Conservation (phyloP, 106 monocot species). For the Hemerocallis citrina region DNA sequence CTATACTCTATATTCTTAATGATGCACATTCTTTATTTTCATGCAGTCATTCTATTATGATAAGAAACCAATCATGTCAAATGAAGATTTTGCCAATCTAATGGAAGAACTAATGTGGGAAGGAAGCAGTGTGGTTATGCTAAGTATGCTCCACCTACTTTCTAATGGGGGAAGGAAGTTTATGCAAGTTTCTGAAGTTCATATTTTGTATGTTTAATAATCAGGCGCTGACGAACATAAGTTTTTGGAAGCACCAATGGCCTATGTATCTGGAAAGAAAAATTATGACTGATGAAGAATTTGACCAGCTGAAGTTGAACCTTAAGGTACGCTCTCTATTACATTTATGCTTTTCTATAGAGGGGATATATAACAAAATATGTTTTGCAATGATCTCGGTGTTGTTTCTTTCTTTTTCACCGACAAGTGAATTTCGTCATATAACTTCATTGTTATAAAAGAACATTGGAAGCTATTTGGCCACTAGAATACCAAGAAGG, state of each 20-base stretch:
- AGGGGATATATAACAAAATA: neutral
- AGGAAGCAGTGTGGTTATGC: slow-evolving; percentile 99
- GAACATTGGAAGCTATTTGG: too few relatives aligned
- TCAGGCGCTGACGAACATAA: slow-evolving; percentile 82
- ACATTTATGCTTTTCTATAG: neutral
- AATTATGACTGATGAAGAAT: slow-evolving; percentile 86
- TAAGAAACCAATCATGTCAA: slow-evolving; percentile 80
- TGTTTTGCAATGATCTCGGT: too few relatives aligned
- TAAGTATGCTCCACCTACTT: slow-evolving; percentile 45
- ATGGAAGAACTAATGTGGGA: slow-evolving; percentile 99
- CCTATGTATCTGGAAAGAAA: slow-evolving; percentile 74
- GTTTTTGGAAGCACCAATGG: slow-evolving; percentile 96
- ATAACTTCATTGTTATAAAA: too few relatives aligned
- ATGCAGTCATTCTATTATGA: slow-evolving; percentile 91
- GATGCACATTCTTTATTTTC: slow-evolving; percentile 5
- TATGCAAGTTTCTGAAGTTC: neutral
- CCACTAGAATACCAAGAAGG: too few relatives aligned
- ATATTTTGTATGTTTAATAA: neutral
- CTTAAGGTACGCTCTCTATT: slow-evolving; percentile 48
- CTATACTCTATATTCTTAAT: neutral
- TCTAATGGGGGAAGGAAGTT: neutral
- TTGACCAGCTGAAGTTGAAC: slow-evolving; percentile 78
- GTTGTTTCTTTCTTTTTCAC: too few relatives aligned
- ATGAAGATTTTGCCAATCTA: slow-evolving; percentile 98
- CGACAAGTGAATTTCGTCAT: too few relatives aligned